These are phyloP conservation scores for Aspergillus arachidicola DNA, from an alignment of 2,329 filamentous ascomycete species.

Conservation along the genomic window DNA sequence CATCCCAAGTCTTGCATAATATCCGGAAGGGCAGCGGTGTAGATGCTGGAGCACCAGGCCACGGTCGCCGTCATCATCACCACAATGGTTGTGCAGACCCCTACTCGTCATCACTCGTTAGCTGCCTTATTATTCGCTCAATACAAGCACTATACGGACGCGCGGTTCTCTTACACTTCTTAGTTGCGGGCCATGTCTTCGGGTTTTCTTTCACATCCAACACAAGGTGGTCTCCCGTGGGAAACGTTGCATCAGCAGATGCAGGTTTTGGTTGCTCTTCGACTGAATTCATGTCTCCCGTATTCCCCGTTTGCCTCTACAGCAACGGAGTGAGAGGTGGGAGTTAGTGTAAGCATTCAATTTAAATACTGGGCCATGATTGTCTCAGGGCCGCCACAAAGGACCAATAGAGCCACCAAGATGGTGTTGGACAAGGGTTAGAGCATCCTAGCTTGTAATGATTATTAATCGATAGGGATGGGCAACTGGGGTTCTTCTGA, in stretches of 20 bases:
- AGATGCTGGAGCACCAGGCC: slow-evolving; percentile 4
- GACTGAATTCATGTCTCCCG: neutral
- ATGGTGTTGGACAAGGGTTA: neutral
- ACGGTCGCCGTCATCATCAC: slow-evolving; percentile 5
- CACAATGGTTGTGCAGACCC: neutral
- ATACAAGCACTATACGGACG: neutral
- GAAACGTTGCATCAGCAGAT: neutral
- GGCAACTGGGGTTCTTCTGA: neutral
- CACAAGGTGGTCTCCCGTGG: neutral
- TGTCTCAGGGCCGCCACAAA: neutral
- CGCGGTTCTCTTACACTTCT: neutral
- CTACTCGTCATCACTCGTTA: neutral
- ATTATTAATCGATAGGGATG: neutral
- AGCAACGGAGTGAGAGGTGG: neutral
- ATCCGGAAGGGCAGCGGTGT: neutral
- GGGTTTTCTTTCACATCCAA: neutral
- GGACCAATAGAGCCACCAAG: no score
- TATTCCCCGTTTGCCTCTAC: neutral
- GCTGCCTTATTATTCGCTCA: neutral
- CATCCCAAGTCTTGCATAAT: neutral
- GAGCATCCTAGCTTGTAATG: neutral
- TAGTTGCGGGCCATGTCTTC: neutral
- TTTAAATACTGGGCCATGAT: neutral
- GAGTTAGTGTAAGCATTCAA: neutral
- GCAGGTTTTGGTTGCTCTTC: neutral